Base-by-base conservation (phyloP, 2,329 filamentous ascomycete genomes). In the Aspergillus carbonarius region DNA sequence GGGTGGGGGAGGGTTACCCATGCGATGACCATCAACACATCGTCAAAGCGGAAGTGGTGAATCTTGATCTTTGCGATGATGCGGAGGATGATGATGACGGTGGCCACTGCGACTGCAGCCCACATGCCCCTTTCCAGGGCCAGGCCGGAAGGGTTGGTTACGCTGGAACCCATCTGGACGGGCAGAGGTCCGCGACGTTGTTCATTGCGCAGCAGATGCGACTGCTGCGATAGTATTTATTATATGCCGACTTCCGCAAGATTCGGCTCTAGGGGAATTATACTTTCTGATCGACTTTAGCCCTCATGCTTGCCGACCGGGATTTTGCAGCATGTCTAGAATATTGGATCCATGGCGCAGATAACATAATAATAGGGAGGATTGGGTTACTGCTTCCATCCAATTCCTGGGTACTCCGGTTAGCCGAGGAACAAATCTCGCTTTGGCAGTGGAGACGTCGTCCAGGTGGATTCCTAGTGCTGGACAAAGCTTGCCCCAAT, bases 31-130 rank as follows among this genome's bases (percentile, higher is more conserved):
- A 72, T 72, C 42, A 72, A 40, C 5, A 69, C 65, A 66, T 72
- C 70, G 46, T 72, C 70, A 12, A 66, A 40, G 25, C 61, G 55
- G 40, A 72, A 70, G 20, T 70, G 65, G 47, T 60, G 63, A 52
- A 72, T 68, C 53, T 70, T 71, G 46, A 71, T 48, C 57, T 72
- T 72, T 7, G 69, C 70, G 55, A 67, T 58, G 47, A 72, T 59
- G 4, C 70, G 57, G 6, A 72, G 57, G 12, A 66, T 48, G 25
- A 71, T 60, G 60, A 72, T 66, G 49, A 72, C 32, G 7, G 61
- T 62, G 4, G 69, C 63, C 37, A 71, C 63, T 53, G 55, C 63
- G 27, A 68, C 60, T 7, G 66, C 70, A n/a, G 57, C 68, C 70
- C 70, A 72, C 34, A 72, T 60, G 17, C 68, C 70, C 39, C 51